Evolutionary conservation across 2,329 filamentous ascomycete genomes (phyloP).

Genomic region (Xylogone sp.): DNA sequence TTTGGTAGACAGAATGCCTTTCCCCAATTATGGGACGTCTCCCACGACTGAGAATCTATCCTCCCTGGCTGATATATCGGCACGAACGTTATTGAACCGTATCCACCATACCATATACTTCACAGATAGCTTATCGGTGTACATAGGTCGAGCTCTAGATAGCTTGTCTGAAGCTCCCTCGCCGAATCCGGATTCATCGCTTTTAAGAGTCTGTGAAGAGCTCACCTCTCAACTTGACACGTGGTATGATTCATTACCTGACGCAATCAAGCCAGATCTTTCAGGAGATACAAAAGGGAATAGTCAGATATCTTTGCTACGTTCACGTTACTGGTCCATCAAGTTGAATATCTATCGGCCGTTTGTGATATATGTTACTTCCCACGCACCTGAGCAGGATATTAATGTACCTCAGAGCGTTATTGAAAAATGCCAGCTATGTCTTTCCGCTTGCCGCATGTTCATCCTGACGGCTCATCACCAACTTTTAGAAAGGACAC

Average conservation of each 20-base stretch:
- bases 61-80: slow-evolving; percentile 17
- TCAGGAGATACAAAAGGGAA: neutral
- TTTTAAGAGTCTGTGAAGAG: slow-evolving; percentile 16
- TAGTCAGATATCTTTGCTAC: neutral
- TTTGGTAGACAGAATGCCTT: slow-evolving; percentile 20
- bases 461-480: neutral
- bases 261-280: slow-evolving; percentile 20
- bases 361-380: slow-evolving; percentile 1
- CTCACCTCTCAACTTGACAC: slow-evolving; percentile 20
- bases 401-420: neutral
- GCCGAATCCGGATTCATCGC: slow-evolving; percentile 10
- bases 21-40: slow-evolving; percentile 17
- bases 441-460: neutral
- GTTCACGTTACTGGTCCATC: neutral
- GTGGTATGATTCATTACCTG: slow-evolving; percentile 22
- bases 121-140: slow-evolving; percentile 11
- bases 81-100: slow-evolving; percentile 20
- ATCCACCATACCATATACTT: slow-evolving; percentile 22
- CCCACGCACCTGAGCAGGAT: neutral
- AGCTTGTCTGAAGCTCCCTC: neutral
- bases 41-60: slow-evolving; percentile 13
- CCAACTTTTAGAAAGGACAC: neutral
- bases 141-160: neutral
- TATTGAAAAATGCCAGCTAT: neutral
- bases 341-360: slow-evolving; percentile 1